Evolutionary conservation across 2,329 filamentous ascomycete species (phyloP), one percentile per base, ranked within the genome.

Genomic region (Botrytis fragariae): DNA sequence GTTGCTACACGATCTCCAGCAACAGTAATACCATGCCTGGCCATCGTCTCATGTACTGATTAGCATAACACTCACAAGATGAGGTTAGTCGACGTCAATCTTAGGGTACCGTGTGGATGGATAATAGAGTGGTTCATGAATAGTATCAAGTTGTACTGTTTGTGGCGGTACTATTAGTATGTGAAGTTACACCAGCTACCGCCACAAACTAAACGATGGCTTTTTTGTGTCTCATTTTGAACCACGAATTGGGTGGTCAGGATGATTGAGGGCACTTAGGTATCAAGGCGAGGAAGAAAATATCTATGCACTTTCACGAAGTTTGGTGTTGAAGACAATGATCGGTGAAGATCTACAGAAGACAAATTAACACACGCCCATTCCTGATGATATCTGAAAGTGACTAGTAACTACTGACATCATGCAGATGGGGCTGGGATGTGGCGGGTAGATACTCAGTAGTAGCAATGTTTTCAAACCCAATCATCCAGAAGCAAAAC

Each of bases 1-100:
- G 64, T n/a, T 10, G 51, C 72, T 20, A 72, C 72, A 57, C 76
- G 69, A 16, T 74, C 76, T 29, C 75, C 74, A 12, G 75, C 73
- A 54, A 74, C 72, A 25, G 69, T 72, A n/a, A 76, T 10, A 2
- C 45, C 37, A 10, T 42, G 32, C 37, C 44, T 25, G 3, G 12
- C 60, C 45, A 42, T 65, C n/a, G 45, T 44, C 22, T 65, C 37
- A 39, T 65, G 44, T 16, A 72, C 60, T 16, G 48, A 54, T 54
- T 29, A 37, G 70, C 70, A 65, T 45, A 37, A n/a, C 45, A 59
- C 45, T 72, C 10, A 8, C 7, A 16, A 60, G n/a, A 54, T 12
- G 29, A 54, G 10, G 37, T 42, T 54, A 51, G 29, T 67, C 10
- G n/a, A 35, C 25, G 29, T 57, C 14, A 39, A 54, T 22, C 18